Base-by-base conservation (phyloP, 1,284 basidiomycete species). In the Tilletia indica region DNA sequence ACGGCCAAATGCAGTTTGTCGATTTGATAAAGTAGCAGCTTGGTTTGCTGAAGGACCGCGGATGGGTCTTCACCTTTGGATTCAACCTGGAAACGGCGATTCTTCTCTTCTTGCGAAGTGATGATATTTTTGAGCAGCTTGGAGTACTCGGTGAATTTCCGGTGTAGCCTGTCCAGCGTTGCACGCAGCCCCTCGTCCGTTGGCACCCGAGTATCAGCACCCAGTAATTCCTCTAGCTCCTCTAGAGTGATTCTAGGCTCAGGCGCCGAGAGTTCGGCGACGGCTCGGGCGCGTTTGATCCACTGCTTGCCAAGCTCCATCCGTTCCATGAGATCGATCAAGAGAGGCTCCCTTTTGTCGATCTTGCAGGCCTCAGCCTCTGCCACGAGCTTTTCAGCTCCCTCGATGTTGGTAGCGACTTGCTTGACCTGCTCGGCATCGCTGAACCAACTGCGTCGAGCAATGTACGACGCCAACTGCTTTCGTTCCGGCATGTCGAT, bases 381-480 rank as follows among this genome's bases (percentile, higher is more conserved):
- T 1, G 86, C 85, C 36, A 92, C 85, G 68, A 93, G 88, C 76
- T 93, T 90, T 51, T 91, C 89, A 3, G 80, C 80, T 45, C 83
- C 82, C 49, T 76, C 74, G 66, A 74, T 69, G 68, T 78, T 74
- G 16, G 81, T 73, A 51, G 77, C 79, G 36, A 61, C 72, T 14
- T 56, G 56, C 67, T 71, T 64, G 36, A 74, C 71, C 16, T 75
- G 73, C 71, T 90, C 83, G 25, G 85, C 82, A 31, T 85, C 85
- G 63, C 88, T 87, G 11, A 87, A 86, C 73, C 89, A 90, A 66
- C 89, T 89, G 76, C 90, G 89, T 36, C 93, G 85, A 70, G 90
- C 88, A 25, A 93, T 90, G 74, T 92, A 90, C 82, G 89, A 90
- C 84, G 91, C 90, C 19, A 94, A 87, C 77, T 92, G 89, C 19